phyloP scores from a whole-genome alignment of 371 early-diverging fungal genomes.

The Mucor mucedo region DNA sequence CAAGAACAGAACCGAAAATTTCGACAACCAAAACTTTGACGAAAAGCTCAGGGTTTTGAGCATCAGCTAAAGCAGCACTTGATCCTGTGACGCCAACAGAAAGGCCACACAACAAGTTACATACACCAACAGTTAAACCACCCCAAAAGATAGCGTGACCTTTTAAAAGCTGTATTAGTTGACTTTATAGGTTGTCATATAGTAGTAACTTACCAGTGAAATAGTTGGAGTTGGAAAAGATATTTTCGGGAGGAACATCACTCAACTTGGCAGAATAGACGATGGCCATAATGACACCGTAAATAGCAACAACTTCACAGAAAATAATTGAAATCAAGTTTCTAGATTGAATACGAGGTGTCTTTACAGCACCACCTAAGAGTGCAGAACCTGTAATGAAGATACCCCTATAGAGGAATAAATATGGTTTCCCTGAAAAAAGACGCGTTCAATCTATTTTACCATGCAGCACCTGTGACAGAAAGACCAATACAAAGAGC shows the following conservation, averaged over 20 bases:
- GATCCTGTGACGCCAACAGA: slow-evolving; percentile 95
- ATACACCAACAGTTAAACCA: slow-evolving; percentile 93
- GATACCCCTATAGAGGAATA: slow-evolving; percentile 78
- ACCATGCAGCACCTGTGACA: slow-evolving; percentile 97
- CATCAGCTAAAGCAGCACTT: slow-evolving; percentile 95
- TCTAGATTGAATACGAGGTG: slow-evolving; percentile 94
- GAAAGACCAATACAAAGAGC: slow-evolving; percentile 86
- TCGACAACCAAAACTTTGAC: slow-evolving; percentile 97
- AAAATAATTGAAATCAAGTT: slow-evolving; percentile 98
- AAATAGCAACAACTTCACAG: slow-evolving; percentile 98
- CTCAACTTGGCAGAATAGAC: slow-evolving; percentile 88
- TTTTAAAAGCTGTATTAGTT: slow-evolving; percentile 11
- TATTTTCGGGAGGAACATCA: slow-evolving; percentile 49
- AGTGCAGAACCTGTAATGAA: slow-evolving; percentile 91
- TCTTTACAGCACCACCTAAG: slow-evolving; percentile 90
- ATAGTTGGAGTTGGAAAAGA: slow-evolving; percentile 63
- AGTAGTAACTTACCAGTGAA: slow-evolving; percentile 55
- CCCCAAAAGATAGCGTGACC: slow-evolving; percentile 96
- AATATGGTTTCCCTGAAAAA: not conserved
- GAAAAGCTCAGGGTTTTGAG: slow-evolving; percentile 92
- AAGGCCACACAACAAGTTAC: slow-evolving; percentile 93
- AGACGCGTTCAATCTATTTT: slow-evolving; percentile 25
- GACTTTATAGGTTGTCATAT: too few species aligned
- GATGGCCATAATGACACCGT: slow-evolving; percentile 97
- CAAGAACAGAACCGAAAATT: slow-evolving; percentile 96